Conservation (phyloP, 345 rosid species). For the Diplotaxis tenuifolia region DNA sequence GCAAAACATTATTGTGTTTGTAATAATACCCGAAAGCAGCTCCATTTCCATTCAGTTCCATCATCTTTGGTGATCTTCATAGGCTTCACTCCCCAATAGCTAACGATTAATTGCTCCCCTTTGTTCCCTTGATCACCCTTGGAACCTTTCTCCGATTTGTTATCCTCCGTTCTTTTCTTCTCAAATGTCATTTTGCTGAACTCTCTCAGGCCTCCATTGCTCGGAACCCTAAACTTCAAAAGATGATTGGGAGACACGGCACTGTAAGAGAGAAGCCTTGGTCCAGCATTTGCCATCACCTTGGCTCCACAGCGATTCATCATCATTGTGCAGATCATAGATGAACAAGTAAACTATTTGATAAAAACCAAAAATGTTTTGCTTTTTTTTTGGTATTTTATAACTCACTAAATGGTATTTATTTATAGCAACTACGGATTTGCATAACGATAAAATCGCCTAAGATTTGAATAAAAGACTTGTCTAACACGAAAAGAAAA, state of each 20-base stretch:
- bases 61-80: slow-evolving; percentile 49
- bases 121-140: slow-evolving; percentile 21
- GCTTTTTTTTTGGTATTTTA: not conserved
- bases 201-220: not conserved
- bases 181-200: slow-evolving; percentile 31
- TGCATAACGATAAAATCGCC: slow-evolving; percentile 17
- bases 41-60: slow-evolving; percentile 64
- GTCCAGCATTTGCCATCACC: slow-evolving; percentile 1
- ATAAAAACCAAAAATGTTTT: not conserved
- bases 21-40: slow-evolving; percentile 50
- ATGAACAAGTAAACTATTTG: not conserved
- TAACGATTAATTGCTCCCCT: slow-evolving; percentile 37
- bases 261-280: not conserved
- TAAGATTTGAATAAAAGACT: slow-evolving; percentile 16
- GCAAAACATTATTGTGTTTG: not conserved
- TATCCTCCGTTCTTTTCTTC: slow-evolving; percentile 9
- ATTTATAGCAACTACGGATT: slow-evolving; percentile 19
- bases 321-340: slow-evolving; percentile 17
- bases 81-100: slow-evolving; percentile 60
- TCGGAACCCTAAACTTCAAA: slow-evolving; percentile 8
- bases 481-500: slow-evolving; percentile 23
- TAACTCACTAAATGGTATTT: not conserved
- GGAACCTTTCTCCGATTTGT: not conserved
- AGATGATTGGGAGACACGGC: not conserved
- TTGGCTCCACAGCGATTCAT: slow-evolving; percentile 24